A percentile compares a stretch with the other conserved stretches of the same genome.
Conservation (phyloP, 768 basidiomycete species). For the Mycena epipterygia region DNA sequence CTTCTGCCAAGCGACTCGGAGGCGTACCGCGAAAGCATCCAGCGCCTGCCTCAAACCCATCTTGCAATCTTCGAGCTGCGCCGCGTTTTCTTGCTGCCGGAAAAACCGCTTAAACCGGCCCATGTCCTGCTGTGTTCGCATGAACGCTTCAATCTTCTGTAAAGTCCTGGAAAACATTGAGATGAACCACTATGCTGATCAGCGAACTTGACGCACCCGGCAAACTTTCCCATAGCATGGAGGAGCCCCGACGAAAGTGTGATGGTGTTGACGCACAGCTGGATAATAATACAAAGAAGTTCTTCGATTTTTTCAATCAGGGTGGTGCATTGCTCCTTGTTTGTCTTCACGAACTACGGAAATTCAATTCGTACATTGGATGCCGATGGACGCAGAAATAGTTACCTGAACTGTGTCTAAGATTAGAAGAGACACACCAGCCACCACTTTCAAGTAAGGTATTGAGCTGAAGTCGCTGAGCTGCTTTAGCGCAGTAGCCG, state of each 20-base stretch:
- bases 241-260: neutral
- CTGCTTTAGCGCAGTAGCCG: neutral
- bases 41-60: no score
- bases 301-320: neutral
- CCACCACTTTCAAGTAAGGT: neutral
- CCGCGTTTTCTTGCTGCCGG: no score
- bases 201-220: neutral
- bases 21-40: no score
- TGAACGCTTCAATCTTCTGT: slow-evolving; percentile 8
- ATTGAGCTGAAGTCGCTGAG: neutral
- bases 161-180: slow-evolving; percentile 1
- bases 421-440: neutral
- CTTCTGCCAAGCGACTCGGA: no score
- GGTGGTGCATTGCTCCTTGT: neutral
- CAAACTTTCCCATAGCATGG: neutral
- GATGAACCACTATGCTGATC: no score
- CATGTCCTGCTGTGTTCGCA: slow-evolving; percentile 1
- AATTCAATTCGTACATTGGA: neutral
- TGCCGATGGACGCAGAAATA: neutral
- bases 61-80: no score
- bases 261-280: neutral
- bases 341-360: neutral
- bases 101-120: neutral
- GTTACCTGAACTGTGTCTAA: neutral
- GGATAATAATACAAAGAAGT: neutral